A percentile compares a stretch with the other conserved stretches of the same genome.
These are phyloP conservation scores for Ganoderma resinaceum DNA, from an alignment of 1,284 basidiomycete genomes.

Conservation along the genomic window DNA sequence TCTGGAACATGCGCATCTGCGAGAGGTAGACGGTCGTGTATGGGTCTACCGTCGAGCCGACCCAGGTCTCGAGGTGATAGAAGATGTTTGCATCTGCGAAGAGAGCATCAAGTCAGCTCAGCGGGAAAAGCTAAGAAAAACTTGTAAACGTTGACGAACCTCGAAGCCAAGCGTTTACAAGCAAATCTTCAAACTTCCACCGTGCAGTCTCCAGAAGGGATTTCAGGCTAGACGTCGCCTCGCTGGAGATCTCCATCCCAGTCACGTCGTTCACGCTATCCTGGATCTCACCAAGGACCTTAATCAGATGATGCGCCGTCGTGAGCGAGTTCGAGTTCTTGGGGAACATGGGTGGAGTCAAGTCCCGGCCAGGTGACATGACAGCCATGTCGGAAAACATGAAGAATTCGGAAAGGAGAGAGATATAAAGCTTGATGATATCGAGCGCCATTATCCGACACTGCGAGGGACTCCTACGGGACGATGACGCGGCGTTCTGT, in stretches of 20 bases:
- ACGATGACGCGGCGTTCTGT: constrained; percentile 37
- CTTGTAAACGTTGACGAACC: constrained; percentile 52
- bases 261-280: constrained; percentile 88
- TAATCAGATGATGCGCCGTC: constrained; percentile 82
- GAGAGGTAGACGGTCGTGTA: constrained; percentile 74
- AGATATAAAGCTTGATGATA: constrained; percentile 88
- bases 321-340: constrained; percentile 82
- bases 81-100: constrained; percentile 84
- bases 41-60: constrained; percentile 60
- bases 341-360: constrained; percentile 73
- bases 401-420: constrained; percentile 90
- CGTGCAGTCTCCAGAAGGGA: constrained; percentile 82
- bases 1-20: constrained; percentile 85
- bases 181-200: constrained; percentile 89
- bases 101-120: neutral
- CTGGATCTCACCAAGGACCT: constrained; percentile 83
- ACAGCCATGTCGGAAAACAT: constrained; percentile 80
- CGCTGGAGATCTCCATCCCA: constrained; percentile 81
- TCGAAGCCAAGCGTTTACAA: constrained; percentile 84
- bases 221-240: constrained; percentile 73
- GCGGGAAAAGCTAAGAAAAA: neutral
- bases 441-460: constrained; percentile 92
- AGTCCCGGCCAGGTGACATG: constrained; percentile 50
- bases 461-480: constrained; percentile 81
- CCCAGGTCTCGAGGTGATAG: constrained; percentile 90